Percentiles rank a stretch among this genome's conserved stretches.
phyloP scores from a whole-genome alignment of 208 protist genomes.

The Trypanosoma lewisi region DNA sequence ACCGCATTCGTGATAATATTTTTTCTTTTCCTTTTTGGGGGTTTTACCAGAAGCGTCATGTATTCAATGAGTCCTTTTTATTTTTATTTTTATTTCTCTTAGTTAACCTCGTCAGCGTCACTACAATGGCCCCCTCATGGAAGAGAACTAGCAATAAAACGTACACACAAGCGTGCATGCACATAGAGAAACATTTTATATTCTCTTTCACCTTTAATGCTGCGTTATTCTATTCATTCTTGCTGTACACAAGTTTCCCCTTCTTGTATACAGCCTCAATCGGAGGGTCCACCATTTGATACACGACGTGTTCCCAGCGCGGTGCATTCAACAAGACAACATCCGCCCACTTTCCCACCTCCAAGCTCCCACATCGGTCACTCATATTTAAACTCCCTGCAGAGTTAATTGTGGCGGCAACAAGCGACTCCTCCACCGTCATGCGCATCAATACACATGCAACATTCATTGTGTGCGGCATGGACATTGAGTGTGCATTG shows the following conservation, averaged over 20 bases:
- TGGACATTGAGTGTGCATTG: conserved; percentile 83
- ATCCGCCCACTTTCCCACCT: conserved; percentile 75
- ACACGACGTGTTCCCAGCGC: conserved; percentile 87
- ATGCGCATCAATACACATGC: conserved; percentile 81
- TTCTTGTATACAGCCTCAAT: conserved; percentile 60
- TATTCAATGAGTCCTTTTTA: no score
- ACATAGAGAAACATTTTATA: no score
- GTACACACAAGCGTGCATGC: no score
- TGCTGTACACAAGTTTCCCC: conserved; percentile 21
- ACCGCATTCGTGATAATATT: no score
- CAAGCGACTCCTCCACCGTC: conserved; percentile 79
- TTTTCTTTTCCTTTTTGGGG: no score
- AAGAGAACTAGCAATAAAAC: no score
- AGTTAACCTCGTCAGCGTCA: no score
- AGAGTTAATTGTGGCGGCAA: conserved; percentile 79
- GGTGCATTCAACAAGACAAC: conserved; percentile 60
- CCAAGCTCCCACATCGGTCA: conserved; percentile 58
- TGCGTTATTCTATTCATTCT: no score
- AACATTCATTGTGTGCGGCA: conserved; percentile 88
- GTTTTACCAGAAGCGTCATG: no score
- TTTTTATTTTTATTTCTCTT: no score
- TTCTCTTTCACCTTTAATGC: no score
- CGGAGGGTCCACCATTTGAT: conserved; percentile 81
- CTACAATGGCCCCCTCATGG: no score
- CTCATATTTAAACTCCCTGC: conserved; percentile 51